phyloP scores from a whole-genome alignment of 768 basidiomycete genomes.

The Auriculariales sp. region DNA sequence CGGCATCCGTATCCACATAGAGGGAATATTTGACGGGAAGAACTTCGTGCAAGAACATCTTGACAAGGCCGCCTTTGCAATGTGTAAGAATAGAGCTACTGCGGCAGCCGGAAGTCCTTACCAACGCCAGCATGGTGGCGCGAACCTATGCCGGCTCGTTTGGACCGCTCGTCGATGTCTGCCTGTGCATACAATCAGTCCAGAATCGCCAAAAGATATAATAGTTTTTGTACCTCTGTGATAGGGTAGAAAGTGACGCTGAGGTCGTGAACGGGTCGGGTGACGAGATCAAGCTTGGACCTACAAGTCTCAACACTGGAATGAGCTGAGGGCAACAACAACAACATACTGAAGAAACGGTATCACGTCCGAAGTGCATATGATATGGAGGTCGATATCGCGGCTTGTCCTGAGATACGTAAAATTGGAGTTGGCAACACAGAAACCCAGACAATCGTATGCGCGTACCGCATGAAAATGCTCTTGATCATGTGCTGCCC shows the following conservation, averaged over 20 bases:
- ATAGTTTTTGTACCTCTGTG: too few relatives aligned
- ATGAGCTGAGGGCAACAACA: background rate
- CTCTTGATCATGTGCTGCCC: background rate
- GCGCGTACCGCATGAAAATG: background rate
- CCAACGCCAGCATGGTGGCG: background rate
- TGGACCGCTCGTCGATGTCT: background rate
- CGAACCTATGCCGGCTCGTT: background rate
- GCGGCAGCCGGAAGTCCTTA: background rate
- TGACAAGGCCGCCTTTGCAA: conserved; percentile 33
- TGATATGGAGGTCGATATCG: background rate
- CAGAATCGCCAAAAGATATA: too few relatives aligned
- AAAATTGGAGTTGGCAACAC: too few relatives aligned
- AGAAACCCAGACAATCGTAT: too few relatives aligned
- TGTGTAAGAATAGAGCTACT: too few relatives aligned
- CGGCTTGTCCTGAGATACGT: too few relatives aligned
- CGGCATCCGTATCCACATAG: conserved; percentile 36
- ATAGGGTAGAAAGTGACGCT: conserved; percentile 28
- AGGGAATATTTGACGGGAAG: conserved; percentile 29
- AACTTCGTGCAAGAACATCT: conserved; percentile 38
- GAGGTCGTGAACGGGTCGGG: conserved; percentile 21
- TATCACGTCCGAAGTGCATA: background rate
- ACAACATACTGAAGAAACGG: background rate
- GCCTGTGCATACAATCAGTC: too few relatives aligned
- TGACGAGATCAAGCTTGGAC: conserved; percentile 22
- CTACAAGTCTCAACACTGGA: background rate